Percentiles rank a stretch among this genome's conserved stretches.
These are phyloP conservation scores for Leccinum olivaceopallidum DNA, from an alignment of 768 basidiomycete genomes.

Conservation along the genomic window DNA sequence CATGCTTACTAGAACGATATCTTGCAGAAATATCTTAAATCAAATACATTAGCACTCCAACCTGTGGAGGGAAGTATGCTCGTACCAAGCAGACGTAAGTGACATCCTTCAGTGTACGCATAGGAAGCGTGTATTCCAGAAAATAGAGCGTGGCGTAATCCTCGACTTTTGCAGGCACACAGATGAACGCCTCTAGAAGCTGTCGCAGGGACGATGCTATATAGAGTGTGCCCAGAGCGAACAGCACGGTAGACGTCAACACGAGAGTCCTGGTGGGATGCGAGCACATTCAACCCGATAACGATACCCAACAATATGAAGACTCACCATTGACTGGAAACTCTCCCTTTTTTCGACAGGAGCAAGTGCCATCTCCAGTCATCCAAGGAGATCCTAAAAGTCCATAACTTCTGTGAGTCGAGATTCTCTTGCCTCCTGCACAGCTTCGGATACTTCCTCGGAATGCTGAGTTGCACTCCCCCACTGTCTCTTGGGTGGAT, in stretches of 20 bases:
- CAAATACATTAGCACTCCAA: background rate
- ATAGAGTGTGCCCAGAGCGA: slow-evolving; percentile 13
- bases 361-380: slow-evolving; percentile 1
- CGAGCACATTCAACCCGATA: background rate
- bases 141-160: slow-evolving; percentile 18
- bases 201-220: slow-evolving; percentile 16
- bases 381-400: no score
- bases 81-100: slow-evolving; percentile 18
- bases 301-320: background rate
- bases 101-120: slow-evolving; percentile 17
- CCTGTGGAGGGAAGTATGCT: background rate
- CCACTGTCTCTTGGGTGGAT: slow-evolving; percentile 25
- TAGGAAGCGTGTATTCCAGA: slow-evolving; percentile 8
- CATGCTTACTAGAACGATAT: slow-evolving; percentile 16
- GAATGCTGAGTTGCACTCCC: background rate
- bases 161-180: slow-evolving; percentile 1
- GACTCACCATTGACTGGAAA: slow-evolving; percentile 7
- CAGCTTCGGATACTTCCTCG: no score
- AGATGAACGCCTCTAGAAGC: slow-evolving; percentile 17
- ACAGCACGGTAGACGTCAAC: slow-evolving; percentile 16
- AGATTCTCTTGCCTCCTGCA: no score
- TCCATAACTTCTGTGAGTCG: no score
- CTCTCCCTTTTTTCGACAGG: background rate
- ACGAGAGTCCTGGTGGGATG: slow-evolving; percentile 12
- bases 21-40: slow-evolving; percentile 17